Percentiles rank a stretch among this genome's conserved stretches.
These are phyloP conservation scores for Phaffomyces thermotolerans DNA, from an alignment of 805 yeast genomes.

Conservation along the genomic window DNA sequence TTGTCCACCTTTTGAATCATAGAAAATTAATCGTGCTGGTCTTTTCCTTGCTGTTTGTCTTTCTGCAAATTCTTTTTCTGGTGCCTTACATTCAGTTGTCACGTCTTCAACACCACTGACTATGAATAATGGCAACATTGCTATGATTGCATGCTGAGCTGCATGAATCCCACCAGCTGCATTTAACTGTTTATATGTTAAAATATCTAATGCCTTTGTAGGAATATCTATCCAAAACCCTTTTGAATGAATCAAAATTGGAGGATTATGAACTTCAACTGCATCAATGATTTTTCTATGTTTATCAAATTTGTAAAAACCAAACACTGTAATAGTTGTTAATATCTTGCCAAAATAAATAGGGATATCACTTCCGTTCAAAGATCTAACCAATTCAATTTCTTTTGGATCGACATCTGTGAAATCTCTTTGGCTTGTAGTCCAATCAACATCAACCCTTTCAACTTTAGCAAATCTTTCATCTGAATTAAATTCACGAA, in stretches of 20 bases:
- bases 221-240: constrained; percentile 95
- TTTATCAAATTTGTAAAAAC: constrained; percentile 81
- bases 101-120: constrained; percentile 73
- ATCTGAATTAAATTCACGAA: constrained; percentile 74
- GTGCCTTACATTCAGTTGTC: constrained; percentile 93
- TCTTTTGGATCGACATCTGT: constrained; percentile 87
- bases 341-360: constrained; percentile 69
- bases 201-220: constrained; percentile 45
- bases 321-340: constrained; percentile 77
- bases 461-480: constrained; percentile 78
- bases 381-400: constrained; percentile 55
- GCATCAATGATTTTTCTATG: constrained; percentile 81
- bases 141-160: constrained; percentile 85
- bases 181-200: constrained; percentile 51
- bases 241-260: constrained; percentile 56
- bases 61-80: constrained; percentile 88
- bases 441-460: constrained; percentile 91
- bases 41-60: constrained; percentile 64
- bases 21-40: constrained; percentile 82
- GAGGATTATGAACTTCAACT: constrained; percentile 87
- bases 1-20: constrained; percentile 77
- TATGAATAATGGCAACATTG: constrained; percentile 65
- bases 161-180: constrained; percentile 95
- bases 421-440: constrained; percentile 83
- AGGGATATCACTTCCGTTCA: constrained; percentile 46